A percentile compares a stretch with the other conserved stretches of the same genome.
Conservation (phyloP, 2,329 filamentous ascomycete genomes). For the Podosphaera fusca region DNA sequence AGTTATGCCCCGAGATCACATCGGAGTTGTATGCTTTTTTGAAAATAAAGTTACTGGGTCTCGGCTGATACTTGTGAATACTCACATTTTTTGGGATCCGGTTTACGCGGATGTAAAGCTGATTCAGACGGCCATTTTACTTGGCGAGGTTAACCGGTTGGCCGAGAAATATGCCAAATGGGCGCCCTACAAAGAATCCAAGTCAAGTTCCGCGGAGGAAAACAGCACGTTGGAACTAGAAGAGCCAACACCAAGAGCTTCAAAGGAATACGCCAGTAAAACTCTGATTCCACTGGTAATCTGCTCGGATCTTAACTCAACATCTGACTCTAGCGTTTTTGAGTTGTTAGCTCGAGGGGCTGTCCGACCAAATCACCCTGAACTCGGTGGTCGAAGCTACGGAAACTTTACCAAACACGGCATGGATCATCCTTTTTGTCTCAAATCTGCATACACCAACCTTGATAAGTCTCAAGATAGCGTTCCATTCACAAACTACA, state of each 20-base stretch:
- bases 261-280: slow-evolving; percentile 64
- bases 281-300: slow-evolving; percentile 78
- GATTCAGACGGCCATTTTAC: slow-evolving; percentile 82
- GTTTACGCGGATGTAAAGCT: slow-evolving; percentile 82
- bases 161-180: slow-evolving; percentile 66
- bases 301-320: slow-evolving; percentile 92
- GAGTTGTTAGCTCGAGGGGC: slow-evolving; percentile 67
- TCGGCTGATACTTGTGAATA: slow-evolving; percentile 77
- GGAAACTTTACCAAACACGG: slow-evolving; percentile 82
- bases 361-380: slow-evolving; percentile 48
- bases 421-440: slow-evolving; percentile 81
- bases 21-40: slow-evolving; percentile 75
- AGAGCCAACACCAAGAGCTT: slow-evolving; percentile 41
- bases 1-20: slow-evolving; percentile 95
- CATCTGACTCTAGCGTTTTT: slow-evolving; percentile 68
- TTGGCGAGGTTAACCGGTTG: slow-evolving; percentile 74
- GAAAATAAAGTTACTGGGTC: slow-evolving; percentile 83
- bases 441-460: slow-evolving; percentile 72
- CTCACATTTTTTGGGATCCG: slow-evolving; percentile 88
- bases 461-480: slow-evolving; percentile 67
- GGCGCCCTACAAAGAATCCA: slow-evolving; percentile 64
- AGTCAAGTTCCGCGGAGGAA: slow-evolving; percentile 18
- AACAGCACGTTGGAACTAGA: slow-evolving; percentile 22
- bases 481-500: slow-evolving; percentile 88
- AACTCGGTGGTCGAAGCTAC: slow-evolving; percentile 63